phyloP scores from a whole-genome alignment of 2,329 filamentous ascomycete species.

The Celoporthe dispersa region DNA sequence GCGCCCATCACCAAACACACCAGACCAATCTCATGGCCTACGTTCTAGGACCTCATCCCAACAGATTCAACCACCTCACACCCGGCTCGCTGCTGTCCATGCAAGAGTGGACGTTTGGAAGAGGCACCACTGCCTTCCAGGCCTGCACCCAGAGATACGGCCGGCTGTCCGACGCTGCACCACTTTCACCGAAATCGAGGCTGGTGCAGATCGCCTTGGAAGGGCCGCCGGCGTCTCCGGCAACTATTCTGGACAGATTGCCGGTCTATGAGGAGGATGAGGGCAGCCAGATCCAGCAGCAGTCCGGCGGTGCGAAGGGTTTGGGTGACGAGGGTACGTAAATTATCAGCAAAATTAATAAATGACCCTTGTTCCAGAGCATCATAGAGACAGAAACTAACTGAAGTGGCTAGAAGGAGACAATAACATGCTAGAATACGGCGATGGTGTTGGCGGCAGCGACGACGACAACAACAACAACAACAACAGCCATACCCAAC shows the following conservation, averaged over 20 bases:
- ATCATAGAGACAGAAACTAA: too few relatives aligned
- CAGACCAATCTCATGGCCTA: background rate
- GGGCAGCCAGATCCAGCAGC: background rate
- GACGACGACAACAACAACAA: background rate
- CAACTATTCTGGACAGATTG: background rate
- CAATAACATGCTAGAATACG: too few relatives aligned
- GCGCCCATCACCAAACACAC: background rate
- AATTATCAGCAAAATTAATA: too few relatives aligned
- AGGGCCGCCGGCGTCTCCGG: background rate
- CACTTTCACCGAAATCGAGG: constrained; percentile 12
- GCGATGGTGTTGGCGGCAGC: too few relatives aligned
- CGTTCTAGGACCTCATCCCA: background rate
- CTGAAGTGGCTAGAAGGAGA: too few relatives aligned
- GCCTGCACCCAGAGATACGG: constrained; percentile 6
- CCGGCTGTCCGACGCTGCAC: constrained; percentile 6
- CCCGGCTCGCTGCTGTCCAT: background rate
- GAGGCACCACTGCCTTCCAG: constrained; percentile 16
- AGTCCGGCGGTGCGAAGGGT: too few relatives aligned
- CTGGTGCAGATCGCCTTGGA: constrained; percentile 8
- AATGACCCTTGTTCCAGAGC: background rate
- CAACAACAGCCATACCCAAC: background rate
- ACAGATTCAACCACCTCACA: constrained; percentile 3
- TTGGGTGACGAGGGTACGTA: background rate
- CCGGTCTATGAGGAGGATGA: background rate
- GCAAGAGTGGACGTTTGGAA: constrained; percentile 18